A percentile compares a stretch with the other conserved stretches of the same genome.
phyloP scores from a whole-genome alignment of 106 monocot species.

The Phalaenopsis equestris region DNA sequence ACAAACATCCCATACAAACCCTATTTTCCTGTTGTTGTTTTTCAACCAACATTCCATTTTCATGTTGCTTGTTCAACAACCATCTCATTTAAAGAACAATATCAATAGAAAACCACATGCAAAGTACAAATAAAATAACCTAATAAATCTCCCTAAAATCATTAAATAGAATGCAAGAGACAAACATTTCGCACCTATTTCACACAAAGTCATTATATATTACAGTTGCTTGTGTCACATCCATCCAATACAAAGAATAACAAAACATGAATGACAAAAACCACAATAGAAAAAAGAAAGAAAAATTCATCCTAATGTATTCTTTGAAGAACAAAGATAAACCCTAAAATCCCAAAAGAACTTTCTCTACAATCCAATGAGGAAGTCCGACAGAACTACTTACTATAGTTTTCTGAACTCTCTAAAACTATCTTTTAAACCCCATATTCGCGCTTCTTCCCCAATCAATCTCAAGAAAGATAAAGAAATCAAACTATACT shows the following conservation, averaged over 20 bases:
- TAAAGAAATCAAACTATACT: not conserved
- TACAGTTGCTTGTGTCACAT: too few relatives aligned
- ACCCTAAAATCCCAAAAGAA: not conserved
- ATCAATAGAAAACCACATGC: not conserved
- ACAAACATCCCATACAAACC: too few relatives aligned
- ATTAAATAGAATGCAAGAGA: not conserved
- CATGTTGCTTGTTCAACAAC: not conserved
- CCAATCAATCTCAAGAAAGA: not conserved
- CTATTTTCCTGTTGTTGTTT: too few relatives aligned
- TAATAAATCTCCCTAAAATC: not conserved
- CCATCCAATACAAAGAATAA: too few relatives aligned
- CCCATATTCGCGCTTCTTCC: not conserved
- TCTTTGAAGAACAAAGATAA: conserved; percentile 3
- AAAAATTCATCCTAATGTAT: not conserved
- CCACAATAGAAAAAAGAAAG: too few relatives aligned
- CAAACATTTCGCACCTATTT: too few relatives aligned
- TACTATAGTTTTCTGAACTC: not conserved
- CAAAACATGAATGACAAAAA: too few relatives aligned
- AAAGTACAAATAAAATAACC: not conserved
- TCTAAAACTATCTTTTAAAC: not conserved
- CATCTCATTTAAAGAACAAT: not conserved
- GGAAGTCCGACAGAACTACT: not conserved
- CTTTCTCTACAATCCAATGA: too few relatives aligned
- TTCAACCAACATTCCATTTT: not conserved
- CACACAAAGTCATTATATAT: too few relatives aligned